Base-by-base conservation (phyloP, 805 yeast species). In the Wickerhamiella musiphila region DNA sequence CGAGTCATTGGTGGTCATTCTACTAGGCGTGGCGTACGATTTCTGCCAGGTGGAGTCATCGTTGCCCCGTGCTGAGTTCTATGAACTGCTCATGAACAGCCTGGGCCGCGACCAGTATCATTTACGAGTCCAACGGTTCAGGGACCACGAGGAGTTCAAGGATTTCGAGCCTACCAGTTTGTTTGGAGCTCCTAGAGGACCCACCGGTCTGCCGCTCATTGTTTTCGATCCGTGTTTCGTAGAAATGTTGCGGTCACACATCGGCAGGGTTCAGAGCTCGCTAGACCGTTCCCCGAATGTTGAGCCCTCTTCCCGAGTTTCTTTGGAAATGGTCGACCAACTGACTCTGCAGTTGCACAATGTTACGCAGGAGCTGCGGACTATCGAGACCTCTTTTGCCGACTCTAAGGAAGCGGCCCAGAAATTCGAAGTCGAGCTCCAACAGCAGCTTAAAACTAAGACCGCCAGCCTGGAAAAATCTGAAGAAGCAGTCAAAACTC, bases 131-230 rank as follows among this genome's bases (percentile, higher is more conserved):
- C 69, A 70, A 31, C 81, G 78, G 46, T 72, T 90, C 43, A 70
- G 73, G 39, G 78, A 77, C 29, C 60, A 63, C 35, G 50, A 66
- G 0, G 45, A 55, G 5, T 70, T 82, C 44, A 61, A 66, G 7
- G 65, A 68, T 34, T 76, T 68, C 40, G 45, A 43, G 8, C 40
- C 40, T 7, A 18, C 19, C 10, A 57, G 59, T 15, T 57, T 68
- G 18, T 51, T 68, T 16, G 57, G 61, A 12, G 68, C 73, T 2
- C 60, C 61, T 4, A 65, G 67, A 39, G 94, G 82, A 48, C 74
- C 71, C 2, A 72, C 93, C 1, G 98, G 98, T 1, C 63, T 86
- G 26, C 98, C 96, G 0, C 69, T 71, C 36, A 77, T 86, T 1
- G 82, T 66, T 45, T 76, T 90, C 47, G 75, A 73, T 36, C 49